Percentiles rank a stretch among this genome's conserved stretches.
These are phyloP conservation scores for Calonectria montana DNA, from an alignment of 2,329 filamentous ascomycete genomes.

Conservation along the genomic window DNA sequence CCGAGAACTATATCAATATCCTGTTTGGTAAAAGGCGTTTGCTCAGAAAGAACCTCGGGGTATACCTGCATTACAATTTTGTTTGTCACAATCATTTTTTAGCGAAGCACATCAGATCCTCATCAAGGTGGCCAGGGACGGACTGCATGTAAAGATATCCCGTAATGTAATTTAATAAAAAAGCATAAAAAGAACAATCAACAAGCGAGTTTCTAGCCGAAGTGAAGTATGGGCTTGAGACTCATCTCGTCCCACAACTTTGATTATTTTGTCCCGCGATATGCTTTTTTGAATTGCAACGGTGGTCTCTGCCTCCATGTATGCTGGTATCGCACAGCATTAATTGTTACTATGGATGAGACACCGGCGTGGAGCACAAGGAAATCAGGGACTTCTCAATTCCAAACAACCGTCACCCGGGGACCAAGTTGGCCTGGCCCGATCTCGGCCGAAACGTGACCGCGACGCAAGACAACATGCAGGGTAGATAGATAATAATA, in stretches of 20 bases:
- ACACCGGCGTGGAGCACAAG: not conserved
- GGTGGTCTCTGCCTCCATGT: not conserved
- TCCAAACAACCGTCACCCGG: not conserved
- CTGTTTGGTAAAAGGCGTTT: not conserved
- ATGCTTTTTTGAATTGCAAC: not conserved
- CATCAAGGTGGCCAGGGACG: not conserved
- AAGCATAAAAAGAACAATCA: not conserved
- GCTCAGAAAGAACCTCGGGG: not conserved
- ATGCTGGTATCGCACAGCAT: not conserved
- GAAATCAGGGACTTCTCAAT: not conserved
- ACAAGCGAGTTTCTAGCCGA: not conserved
- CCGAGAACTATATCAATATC: not conserved
- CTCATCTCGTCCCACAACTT: not conserved
- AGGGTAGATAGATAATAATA: not conserved
- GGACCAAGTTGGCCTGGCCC: not conserved
- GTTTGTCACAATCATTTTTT: not conserved
- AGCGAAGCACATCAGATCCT: not conserved
- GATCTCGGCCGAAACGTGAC: not conserved
- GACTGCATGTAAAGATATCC: not conserved
- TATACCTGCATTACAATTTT: not conserved
- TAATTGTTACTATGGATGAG: not conserved
- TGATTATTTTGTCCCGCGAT: not conserved
- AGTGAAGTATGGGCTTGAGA: not conserved
- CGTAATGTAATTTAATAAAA: constrained; percentile 1
- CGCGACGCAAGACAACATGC: not conserved